A percentile compares a stretch with the other conserved stretches of the same genome.
phyloP scores from a whole-genome alignment of 2,329 filamentous ascomycete genomes.

The Parasarocladium wereldwijsianum region DNA sequence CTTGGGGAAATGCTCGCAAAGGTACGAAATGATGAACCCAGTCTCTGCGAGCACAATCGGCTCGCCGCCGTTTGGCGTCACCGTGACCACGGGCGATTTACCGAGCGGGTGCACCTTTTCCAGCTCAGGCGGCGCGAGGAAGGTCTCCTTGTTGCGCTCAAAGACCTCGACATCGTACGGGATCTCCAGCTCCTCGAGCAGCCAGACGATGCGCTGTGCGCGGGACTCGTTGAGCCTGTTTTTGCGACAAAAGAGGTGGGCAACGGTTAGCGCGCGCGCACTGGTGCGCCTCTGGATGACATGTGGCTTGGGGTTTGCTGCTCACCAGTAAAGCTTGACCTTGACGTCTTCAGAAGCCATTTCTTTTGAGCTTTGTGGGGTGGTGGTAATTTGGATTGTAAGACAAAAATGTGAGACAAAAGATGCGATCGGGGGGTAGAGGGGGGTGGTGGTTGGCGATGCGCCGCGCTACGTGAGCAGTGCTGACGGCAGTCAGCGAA shows the following conservation, averaged over 20 bases:
- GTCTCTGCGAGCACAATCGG: constrained; percentile 64
- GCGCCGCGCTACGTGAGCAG: too few relatives aligned
- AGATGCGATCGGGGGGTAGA: too few relatives aligned
- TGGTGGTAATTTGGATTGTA: too few relatives aligned
- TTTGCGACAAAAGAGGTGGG: constrained; percentile 5
- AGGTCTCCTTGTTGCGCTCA: constrained; percentile 48
- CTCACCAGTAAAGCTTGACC: constrained; percentile 44
- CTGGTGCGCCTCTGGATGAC: not conserved
- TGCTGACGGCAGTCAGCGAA: too few relatives aligned
- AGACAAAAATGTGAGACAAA: too few relatives aligned
- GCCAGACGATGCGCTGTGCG: constrained; percentile 71
- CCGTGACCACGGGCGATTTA: constrained; percentile 66
- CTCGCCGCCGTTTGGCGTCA: constrained; percentile 32
- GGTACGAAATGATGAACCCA: constrained; percentile 66
- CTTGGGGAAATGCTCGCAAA: constrained; percentile 48
- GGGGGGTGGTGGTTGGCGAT: too few relatives aligned
- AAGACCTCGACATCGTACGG: constrained; percentile 69
- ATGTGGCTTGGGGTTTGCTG: not conserved
- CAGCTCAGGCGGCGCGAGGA: constrained; percentile 61
- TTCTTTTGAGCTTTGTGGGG: too few relatives aligned
- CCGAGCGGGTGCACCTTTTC: constrained; percentile 71
- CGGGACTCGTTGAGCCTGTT: constrained; percentile 73
- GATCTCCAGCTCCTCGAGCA: constrained; percentile 68
- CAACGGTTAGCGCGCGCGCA: not conserved
- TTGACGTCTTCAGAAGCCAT: constrained; percentile 23